phyloP scores from a whole-genome alignment of 306 rosid genomes.

The Urtica urens region DNA sequence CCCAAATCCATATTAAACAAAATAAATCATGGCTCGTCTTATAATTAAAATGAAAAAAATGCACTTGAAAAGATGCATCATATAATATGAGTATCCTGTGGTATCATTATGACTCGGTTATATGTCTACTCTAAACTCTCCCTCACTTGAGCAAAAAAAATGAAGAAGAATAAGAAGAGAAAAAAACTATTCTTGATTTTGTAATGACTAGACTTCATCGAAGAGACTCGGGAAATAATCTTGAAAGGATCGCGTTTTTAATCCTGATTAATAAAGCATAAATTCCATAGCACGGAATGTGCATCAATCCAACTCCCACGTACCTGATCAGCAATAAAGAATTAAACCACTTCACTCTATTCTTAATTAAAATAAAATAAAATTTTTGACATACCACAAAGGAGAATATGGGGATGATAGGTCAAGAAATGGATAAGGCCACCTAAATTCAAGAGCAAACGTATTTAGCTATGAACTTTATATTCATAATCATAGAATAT shows the following conservation, averaged over 20 bases:
- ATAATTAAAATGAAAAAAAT: too few species aligned
- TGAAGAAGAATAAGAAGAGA: too few species aligned
- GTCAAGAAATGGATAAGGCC: constrained; percentile 95
- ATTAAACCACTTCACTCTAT: background rate
- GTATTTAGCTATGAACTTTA: background rate
- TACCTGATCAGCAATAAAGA: constrained; percentile 41
- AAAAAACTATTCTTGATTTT: background rate
- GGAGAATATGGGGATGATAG: constrained; percentile 71
- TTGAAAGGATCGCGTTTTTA: constrained; percentile 39
- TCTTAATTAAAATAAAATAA: background rate
- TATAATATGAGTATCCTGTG: too few species aligned
- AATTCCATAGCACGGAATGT: constrained; percentile 57
- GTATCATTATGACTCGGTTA: too few species aligned
- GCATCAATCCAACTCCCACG: constrained; percentile 52
- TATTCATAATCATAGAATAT: background rate
- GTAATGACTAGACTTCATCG: background rate
- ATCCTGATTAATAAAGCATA: constrained; percentile 45
- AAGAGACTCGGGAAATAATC: constrained; percentile 39
- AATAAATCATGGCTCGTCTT: too few species aligned
- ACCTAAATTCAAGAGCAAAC: constrained; percentile 31
- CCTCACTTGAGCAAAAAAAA: too few species aligned
- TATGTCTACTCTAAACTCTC: too few species aligned
- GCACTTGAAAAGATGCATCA: too few species aligned
- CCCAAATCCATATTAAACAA: too few species aligned
- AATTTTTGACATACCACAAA: constrained; percentile 42